A percentile compares a stretch with the other conserved stretches of the same genome.
Evolutionary conservation across 2,329 filamentous ascomycete genomes (phyloP).

Genomic region (Aspergillus viridinutans): DNA sequence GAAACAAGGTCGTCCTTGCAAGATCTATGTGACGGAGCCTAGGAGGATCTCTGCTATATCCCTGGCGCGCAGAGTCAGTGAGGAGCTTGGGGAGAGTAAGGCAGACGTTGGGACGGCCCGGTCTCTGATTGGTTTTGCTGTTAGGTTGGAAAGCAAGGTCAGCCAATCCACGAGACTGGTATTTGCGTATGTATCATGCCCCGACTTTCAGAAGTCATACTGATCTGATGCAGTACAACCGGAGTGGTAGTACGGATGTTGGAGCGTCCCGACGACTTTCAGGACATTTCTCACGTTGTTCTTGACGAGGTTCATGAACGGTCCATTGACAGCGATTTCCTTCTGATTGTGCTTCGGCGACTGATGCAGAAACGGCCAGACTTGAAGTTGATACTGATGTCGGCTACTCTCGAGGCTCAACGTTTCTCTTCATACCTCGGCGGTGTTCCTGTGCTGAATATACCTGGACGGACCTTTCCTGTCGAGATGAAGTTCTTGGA

Average conservation of each 20-base stretch:
- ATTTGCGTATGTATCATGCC: slow-evolving; percentile 63
- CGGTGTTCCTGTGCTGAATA: slow-evolving; percentile 78
- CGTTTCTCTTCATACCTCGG: slow-evolving; percentile 86
- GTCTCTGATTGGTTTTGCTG: slow-evolving; percentile 90
- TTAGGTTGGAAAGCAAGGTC: slow-evolving; percentile 84
- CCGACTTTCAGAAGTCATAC: neutral
- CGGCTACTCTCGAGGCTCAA: slow-evolving; percentile 89
- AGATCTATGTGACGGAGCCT: slow-evolving; percentile 93
- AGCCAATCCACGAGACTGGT: slow-evolving; percentile 77
- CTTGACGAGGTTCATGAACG: slow-evolving; percentile 98
- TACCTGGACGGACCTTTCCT: slow-evolving; percentile 90
- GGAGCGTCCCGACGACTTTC: slow-evolving; percentile 78
- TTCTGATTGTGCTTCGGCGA: slow-evolving; percentile 85
- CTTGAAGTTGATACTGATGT: slow-evolving; percentile 94
- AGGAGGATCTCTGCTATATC: slow-evolving; percentile 95
- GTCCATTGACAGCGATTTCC: slow-evolving; percentile 93
- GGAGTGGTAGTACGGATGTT: slow-evolving; percentile 98
- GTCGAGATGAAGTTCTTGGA: slow-evolving; percentile 85
- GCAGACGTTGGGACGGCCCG: slow-evolving; percentile 75
- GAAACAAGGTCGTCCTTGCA: slow-evolving; percentile 72
- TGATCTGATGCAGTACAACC: slow-evolving; percentile 44
- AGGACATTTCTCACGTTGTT: slow-evolving; percentile 86
- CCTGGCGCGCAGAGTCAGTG: slow-evolving; percentile 84
- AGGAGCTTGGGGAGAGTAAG: slow-evolving; percentile 83
- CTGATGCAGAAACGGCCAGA: slow-evolving; percentile 72